phyloP scores from a whole-genome alignment of 2,329 filamentous ascomycete species.

The Mycocentrospora acerina region DNA sequence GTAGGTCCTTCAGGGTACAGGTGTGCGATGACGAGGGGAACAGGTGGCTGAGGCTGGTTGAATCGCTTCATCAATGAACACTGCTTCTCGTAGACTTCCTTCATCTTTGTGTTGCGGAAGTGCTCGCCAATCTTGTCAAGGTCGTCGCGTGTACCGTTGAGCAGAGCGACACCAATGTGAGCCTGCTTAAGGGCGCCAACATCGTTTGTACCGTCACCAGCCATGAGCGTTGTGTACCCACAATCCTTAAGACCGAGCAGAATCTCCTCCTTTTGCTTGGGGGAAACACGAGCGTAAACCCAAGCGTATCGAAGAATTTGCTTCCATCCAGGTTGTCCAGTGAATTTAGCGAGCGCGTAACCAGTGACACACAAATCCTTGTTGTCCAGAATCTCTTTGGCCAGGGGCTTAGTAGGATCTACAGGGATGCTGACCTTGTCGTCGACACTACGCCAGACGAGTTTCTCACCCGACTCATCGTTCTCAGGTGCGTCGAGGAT shows the following conservation, averaged over 20 bases:
- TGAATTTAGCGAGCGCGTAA: slow-evolving; percentile 88
- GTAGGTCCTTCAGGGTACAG: slow-evolving; percentile 85
- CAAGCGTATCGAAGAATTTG: slow-evolving; percentile 85
- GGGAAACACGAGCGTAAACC: slow-evolving; percentile 98
- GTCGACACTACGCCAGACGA: slow-evolving; percentile 94
- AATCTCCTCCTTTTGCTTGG: slow-evolving; percentile 98
- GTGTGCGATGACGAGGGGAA: slow-evolving; percentile 89
- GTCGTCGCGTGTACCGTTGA: slow-evolving; percentile 93
- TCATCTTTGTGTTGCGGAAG: slow-evolving; percentile 93
- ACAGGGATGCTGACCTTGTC: slow-evolving; percentile 85
- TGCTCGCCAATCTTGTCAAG: slow-evolving; percentile 90
- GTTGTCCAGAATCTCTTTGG: slow-evolving; percentile 73
- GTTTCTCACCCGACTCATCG: slow-evolving; percentile 73
- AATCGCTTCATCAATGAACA: slow-evolving; percentile 87
- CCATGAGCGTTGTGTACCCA: slow-evolving; percentile 98
- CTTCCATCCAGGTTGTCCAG: slow-evolving; percentile 72
- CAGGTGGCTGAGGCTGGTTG: slow-evolving; percentile 89
- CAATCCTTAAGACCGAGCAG: slow-evolving; percentile 93
- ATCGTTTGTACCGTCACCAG: slow-evolving; percentile 96
- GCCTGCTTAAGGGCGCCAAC: slow-evolving; percentile 97
- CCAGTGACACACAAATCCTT: slow-evolving; percentile 97
- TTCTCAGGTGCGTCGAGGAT: slow-evolving; percentile 95
- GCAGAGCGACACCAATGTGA: slow-evolving; percentile 91
- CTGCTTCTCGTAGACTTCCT: slow-evolving; percentile 98
- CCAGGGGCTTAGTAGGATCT: slow-evolving; percentile 77